Evolutionary conservation across 2,329 filamentous ascomycete species (phyloP).

Genomic region (Ophiostoma sp.): DNA sequence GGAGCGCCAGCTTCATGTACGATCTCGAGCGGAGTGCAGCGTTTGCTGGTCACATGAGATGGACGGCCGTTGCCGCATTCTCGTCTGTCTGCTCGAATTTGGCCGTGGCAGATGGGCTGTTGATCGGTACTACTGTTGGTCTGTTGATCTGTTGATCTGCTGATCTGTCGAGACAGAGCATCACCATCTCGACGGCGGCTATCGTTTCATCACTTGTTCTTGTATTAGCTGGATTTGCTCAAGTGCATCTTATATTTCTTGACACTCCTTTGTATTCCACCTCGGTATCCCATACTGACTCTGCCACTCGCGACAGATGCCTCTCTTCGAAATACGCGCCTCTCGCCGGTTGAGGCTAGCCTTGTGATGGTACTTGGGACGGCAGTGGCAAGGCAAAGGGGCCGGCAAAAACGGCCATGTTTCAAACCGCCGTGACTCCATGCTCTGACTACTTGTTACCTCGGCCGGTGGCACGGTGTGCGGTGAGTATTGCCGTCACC

Average conservation of each 20-base stretch:
- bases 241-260: no score
- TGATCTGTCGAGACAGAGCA: not conserved
- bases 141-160: not conserved
- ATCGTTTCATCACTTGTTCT: not conserved
- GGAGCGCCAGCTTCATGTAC: not conserved
- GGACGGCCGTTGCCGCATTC: no score
- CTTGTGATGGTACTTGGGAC: not conserved
- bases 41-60: not conserved
- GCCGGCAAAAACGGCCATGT: conserved; percentile 1
- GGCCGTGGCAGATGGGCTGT: no score
- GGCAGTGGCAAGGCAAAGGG: conserved; percentile 6
- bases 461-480: conserved; percentile 1
- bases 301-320: no score
- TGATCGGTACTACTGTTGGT: not conserved
- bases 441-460: not conserved
- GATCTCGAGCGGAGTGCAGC: not conserved
- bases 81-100: no score
- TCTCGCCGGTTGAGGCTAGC: conserved; percentile 7
- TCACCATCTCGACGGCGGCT: conserved; percentile 3
- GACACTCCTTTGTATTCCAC: no score
- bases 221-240: no score
- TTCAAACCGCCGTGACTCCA: not conserved
- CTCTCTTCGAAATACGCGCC: not conserved
- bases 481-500: conserved; percentile 1
- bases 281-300: no score